phyloP scores from a whole-genome alignment of 2,329 filamentous ascomycete species.

The Aspergillus thermomutatus region DNA sequence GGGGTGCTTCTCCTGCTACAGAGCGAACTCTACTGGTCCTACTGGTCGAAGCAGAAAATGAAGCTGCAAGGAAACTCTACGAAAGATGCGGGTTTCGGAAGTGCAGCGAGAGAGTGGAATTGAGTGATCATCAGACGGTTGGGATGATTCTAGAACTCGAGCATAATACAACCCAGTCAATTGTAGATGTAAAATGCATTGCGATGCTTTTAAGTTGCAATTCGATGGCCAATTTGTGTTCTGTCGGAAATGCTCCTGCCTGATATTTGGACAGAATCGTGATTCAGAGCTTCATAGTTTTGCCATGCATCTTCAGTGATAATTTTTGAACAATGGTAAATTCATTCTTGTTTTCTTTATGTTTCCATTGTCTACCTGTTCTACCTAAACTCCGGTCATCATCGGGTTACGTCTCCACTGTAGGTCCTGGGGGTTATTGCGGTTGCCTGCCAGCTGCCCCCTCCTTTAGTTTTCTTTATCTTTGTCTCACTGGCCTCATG shows the following conservation, averaged over 20 bases:
- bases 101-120: background rate
- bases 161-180: too few species aligned
- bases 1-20: background rate
- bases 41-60: background rate
- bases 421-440: background rate
- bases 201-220: too few species aligned
- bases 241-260: too few species aligned
- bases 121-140: background rate
- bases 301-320: too few species aligned
- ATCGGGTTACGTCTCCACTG: background rate
- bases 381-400: background rate
- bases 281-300: too few species aligned
- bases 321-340: too few species aligned
- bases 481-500: background rate
- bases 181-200: too few species aligned
- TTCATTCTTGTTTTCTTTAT: too few species aligned
- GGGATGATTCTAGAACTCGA: background rate
- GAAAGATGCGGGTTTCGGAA: background rate
- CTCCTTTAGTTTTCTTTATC: background rate
- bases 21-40: background rate
- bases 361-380: too few species aligned
- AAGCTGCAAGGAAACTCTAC: slow-evolving; percentile 1
- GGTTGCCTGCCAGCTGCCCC: background rate
- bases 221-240: too few species aligned
- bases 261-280: too few species aligned